Evolutionary conservation across 148 eudicot genomes (phyloP).

Genomic region (Fagopyrum esculentum): DNA sequence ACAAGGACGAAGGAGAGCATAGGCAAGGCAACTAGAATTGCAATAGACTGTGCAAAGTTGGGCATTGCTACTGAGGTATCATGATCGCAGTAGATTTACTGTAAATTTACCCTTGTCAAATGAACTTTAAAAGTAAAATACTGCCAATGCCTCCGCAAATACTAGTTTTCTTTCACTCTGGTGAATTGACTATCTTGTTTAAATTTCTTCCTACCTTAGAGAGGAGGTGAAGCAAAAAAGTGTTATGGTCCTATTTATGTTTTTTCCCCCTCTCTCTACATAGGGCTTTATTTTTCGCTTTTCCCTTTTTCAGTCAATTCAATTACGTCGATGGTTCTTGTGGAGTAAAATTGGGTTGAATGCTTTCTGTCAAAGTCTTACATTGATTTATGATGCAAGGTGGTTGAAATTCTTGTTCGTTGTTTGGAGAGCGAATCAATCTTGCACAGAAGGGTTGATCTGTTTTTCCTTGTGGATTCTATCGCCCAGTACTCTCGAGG

Average conservation of each 20-base stretch:
- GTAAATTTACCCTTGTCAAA: not conserved
- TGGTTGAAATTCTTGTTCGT: slow-evolving; percentile 66
- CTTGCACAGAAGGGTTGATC: slow-evolving; percentile 64
- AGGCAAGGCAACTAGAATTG: slow-evolving; percentile 81
- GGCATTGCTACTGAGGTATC: slow-evolving; percentile 76
- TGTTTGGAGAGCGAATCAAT: slow-evolving; percentile 71
- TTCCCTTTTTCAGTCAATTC: not conserved
- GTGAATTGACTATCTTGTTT: not conserved
- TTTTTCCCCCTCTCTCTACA: not conserved
- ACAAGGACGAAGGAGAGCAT: slow-evolving; percentile 89
- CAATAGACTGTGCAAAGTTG: slow-evolving; percentile 82
- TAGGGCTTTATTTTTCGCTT: not conserved
- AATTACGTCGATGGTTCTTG: not conserved
- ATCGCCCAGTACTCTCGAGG: slow-evolving; percentile 73
- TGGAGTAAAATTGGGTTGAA: not conserved
- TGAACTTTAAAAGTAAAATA: not conserved
- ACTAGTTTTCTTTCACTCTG: not conserved
- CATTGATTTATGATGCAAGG: slow-evolving; percentile 38
- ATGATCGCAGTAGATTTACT: not conserved
- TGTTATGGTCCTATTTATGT: not conserved
- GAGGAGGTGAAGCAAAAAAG: not conserved
- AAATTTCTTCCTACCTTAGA: not conserved
- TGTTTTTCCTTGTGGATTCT: slow-evolving; percentile 97
- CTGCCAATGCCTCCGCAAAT: not conserved
- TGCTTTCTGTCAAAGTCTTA: not conserved